These are phyloP conservation scores for Extremus antarcticus DNA, from an alignment of 495 filamentous ascomycete species.

Conservation along the genomic window DNA sequence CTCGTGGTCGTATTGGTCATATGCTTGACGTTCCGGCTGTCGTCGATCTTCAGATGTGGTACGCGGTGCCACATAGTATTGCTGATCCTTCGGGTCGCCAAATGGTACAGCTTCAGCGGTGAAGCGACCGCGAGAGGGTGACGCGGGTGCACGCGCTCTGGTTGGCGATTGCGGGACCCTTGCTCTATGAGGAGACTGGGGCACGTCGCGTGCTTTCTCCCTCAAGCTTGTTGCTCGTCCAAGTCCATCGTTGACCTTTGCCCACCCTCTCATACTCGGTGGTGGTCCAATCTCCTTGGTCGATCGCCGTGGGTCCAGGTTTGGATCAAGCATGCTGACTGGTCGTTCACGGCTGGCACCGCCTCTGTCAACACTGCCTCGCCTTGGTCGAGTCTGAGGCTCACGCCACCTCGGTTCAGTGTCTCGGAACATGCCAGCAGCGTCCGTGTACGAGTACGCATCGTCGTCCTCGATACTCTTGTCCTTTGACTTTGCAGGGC, in stretches of 20 bases:
- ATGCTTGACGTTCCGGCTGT: constrained; percentile 17
- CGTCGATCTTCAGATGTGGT: constrained; percentile 20
- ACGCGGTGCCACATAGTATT: constrained; percentile 21
- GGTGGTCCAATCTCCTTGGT: constrained; percentile 27
- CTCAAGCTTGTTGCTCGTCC: constrained; percentile 19
- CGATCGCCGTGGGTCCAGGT: constrained; percentile 10
- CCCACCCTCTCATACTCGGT: constrained; percentile 31
- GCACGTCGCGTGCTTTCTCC: constrained; percentile 11
- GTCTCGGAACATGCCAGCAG: constrained; percentile 31
- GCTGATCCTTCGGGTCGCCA: constrained; percentile 17
- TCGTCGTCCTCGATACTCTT: constrained; percentile 23
- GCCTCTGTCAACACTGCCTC: constrained; percentile 26
- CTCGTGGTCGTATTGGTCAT: constrained; percentile 19
- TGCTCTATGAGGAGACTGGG: constrained; percentile 6
- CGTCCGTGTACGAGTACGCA: constrained; percentile 32
- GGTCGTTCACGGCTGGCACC: constrained; percentile 25
- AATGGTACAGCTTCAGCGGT: constrained; percentile 15
- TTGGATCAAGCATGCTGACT: constrained; percentile 24
- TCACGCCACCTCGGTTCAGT: constrained; percentile 32
- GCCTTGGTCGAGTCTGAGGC: constrained; percentile 11
- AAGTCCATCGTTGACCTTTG: constrained; percentile 25
- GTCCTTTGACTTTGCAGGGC: constrained; percentile 8
- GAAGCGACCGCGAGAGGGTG: constrained; percentile 15
- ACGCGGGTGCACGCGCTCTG: constrained; percentile 1
- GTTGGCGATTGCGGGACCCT: constrained; percentile 1